Conservation (phyloP, 495 filamentous ascomycete genomes). For the Penicillium ucsense region DNA sequence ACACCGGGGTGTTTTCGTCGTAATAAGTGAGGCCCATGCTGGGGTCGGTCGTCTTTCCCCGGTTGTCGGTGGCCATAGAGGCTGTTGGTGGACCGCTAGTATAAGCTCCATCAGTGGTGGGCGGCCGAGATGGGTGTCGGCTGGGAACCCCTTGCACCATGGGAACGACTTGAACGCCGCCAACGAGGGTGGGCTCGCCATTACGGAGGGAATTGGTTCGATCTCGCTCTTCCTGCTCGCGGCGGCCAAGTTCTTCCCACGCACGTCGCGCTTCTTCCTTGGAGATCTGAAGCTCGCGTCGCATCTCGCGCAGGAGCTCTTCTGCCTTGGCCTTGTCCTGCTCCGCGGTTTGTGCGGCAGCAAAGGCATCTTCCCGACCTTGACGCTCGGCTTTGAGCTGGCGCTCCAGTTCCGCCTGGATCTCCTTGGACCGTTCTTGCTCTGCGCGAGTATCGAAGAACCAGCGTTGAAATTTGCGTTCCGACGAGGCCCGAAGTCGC, state of each 20-base stretch:
- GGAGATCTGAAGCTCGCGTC: constrained; percentile 82
- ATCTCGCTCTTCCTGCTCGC: constrained; percentile 94
- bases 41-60: constrained; percentile 14
- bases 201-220: constrained; percentile 73
- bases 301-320: constrained; percentile 73
- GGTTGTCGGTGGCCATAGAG: constrained; percentile 14
- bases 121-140: constrained; percentile 49
- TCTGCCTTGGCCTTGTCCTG: constrained; percentile 59
- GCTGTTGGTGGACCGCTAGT: constrained; percentile 18
- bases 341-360: constrained; percentile 52
- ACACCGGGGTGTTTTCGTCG: constrained; percentile 28
- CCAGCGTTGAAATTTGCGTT: constrained; percentile 97
- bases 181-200: constrained; percentile 81
- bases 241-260: constrained; percentile 92
- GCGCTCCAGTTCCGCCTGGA: constrained; percentile 69
- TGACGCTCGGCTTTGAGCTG: constrained; percentile 64
- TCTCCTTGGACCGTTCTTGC: constrained; percentile 74
- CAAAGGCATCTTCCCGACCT: constrained; percentile 53
- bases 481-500: constrained; percentile 87
- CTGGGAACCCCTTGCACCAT: constrained; percentile 71
- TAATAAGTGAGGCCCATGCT: constrained; percentile 33
- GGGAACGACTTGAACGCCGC: constrained; percentile 93
- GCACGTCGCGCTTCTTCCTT: constrained; percentile 93
- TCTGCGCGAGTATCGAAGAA: constrained; percentile 90
- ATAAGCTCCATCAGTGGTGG: constrained; percentile 39